Evolutionary conservation across 2,329 filamentous ascomycete genomes (phyloP), one percentile per base, ranked within the genome.

Genomic region (Cadophora sp.): DNA sequence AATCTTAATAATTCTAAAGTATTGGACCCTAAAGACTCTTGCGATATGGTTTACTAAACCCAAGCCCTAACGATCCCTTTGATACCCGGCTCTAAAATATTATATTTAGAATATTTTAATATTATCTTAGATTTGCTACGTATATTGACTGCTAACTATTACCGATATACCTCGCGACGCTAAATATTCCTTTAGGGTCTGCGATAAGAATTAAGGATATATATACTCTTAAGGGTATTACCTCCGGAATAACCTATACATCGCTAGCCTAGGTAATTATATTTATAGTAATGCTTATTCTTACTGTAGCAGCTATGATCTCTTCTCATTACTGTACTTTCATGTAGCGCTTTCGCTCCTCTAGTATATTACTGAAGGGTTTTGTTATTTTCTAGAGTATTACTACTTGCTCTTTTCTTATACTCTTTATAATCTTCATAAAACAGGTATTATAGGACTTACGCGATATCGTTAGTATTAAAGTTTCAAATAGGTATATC

Each of bases 301-400:
- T 43, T 9, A 60, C 56, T 60, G 56, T 60, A 60, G 56, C 56
- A 60, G 56, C 37, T 40, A 60, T 43, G n/a, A n/a, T 60, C 31
- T 60, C 56, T 40, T 60, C 56, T 60, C 34, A 60, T 40, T 40
- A 60, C 56, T 60, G 12, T 60, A 60, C 56, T 46, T 60, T 60
- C 24, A 60, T 46, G 24, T 14, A 60, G 34, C 56, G 56, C 56
- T 40, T 60, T 40, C 56, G 56, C 56, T n/a, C 31, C 16, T 60
- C 12, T 40, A 12, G 56, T n/a, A 43, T 43, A 43, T 12, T 59
- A 59, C 19, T 59, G n/a, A 59, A 59, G 55, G 19, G 29, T 59
- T 59, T 59, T 59, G 29, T 59, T 59, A 19, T 31, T 58, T n/a
- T 58, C 53, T 34, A 27, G 53, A 58, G 53, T 16, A 58, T 58